Conservation (phyloP, 768 basidiomycete species). For the Pleurotus platypus region DNA sequence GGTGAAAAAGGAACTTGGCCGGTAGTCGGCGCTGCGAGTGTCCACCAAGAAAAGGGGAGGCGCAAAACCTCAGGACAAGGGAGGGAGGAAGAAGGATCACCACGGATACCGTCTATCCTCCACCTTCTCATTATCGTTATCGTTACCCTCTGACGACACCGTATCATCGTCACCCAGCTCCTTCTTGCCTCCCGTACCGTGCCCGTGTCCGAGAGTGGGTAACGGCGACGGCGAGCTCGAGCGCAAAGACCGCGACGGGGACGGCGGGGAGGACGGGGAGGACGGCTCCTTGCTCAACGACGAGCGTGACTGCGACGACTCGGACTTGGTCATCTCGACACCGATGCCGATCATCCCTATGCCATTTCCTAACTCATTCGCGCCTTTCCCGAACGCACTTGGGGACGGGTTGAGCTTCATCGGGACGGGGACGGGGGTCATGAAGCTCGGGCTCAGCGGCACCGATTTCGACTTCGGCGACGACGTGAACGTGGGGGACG, state of each 20-base stretch:
- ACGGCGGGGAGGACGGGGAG: background rate
- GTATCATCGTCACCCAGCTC: background rate
- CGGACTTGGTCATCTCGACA: too few relatives aligned
- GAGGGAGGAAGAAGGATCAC: background rate
- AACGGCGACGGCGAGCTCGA: background rate
- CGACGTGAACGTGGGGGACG: background rate
- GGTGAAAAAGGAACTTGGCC: too few relatives aligned
- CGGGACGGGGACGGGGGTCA: background rate
- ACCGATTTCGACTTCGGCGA: background rate
- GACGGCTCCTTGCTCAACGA: background rate
- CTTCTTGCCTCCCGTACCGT: background rate
- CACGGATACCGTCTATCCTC: background rate
- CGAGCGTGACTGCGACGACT: background rate
- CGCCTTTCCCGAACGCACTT: too few relatives aligned
- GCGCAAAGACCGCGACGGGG: background rate
- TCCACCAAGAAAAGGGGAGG: too few relatives aligned
- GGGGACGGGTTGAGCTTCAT: background rate
- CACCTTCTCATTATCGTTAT: background rate
- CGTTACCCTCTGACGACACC: background rate
- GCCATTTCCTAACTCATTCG: too few relatives aligned
- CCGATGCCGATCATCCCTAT: too few relatives aligned
- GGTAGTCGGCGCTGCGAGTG: too few relatives aligned
- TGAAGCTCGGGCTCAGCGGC: background rate
- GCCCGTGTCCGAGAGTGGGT: background rate
- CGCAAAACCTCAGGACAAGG: too few relatives aligned